These are phyloP conservation scores for Rhodamnia rubescens DNA, from an alignment of 345 rosid species.

Conservation along the genomic window DNA sequence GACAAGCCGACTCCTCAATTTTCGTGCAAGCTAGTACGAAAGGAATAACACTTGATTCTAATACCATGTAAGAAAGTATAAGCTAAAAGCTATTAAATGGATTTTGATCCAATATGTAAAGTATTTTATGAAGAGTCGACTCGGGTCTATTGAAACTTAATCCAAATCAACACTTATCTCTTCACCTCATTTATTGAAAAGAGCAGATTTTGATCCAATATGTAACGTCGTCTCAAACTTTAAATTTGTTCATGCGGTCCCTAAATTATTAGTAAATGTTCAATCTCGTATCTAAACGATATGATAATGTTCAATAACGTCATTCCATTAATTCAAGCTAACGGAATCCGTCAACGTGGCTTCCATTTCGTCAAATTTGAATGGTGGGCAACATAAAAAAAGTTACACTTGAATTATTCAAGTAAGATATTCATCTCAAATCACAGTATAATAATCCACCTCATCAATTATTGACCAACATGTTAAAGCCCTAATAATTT, in stretches of 20 bases:
- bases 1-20: no score
- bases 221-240: fast-evolving
- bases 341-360: fast-evolving
- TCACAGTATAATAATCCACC: no score
- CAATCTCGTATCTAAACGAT: fast-evolving
- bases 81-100: no score
- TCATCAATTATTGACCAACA: background rate
- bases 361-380: background rate
- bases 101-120: no score
- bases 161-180: background rate
- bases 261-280: background rate
- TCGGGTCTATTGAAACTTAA: background rate
- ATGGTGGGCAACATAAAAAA: background rate
- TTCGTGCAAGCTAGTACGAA: no score
- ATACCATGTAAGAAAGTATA: no score
- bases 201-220: fast-evolving
- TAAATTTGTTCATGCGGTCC: fast-evolving
- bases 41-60: no score
- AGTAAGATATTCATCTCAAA: no score
- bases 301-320: fast-evolving
- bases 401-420: background rate
- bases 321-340: fast-evolving
- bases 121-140: background rate
- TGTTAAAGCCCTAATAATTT: background rate
- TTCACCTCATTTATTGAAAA: background rate